A percentile compares a stretch with the other conserved stretches of the same genome.
Evolutionary conservation across 192 early-diverging fungal species (phyloP).

Genomic region (Dissophora globulifera): DNA sequence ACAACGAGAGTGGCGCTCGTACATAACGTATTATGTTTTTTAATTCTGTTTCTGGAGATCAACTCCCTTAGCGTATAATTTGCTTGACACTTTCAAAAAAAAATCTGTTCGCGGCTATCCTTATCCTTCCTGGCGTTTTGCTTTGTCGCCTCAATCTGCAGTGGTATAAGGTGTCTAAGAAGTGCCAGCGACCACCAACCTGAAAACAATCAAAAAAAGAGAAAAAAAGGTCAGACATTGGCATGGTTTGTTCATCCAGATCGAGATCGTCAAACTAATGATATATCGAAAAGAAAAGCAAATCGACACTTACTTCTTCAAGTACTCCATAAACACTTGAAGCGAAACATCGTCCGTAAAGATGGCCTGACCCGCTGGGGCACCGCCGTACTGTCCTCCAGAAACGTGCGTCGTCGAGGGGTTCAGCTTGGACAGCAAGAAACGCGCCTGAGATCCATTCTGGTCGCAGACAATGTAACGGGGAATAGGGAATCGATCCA

Average conservation of each 20-base stretch:
- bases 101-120: constrained; percentile 13
- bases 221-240: not conserved
- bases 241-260: no score
- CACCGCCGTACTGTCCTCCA: constrained; percentile 73
- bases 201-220: constrained; percentile 2
- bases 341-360: constrained; percentile 98
- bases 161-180: constrained; percentile 39
- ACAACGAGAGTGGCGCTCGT: constrained; percentile 62
- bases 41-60: constrained; percentile 1
- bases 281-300: not conserved
- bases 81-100: not conserved
- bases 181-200: constrained; percentile 49
- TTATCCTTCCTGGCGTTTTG: not conserved
- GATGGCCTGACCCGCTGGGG: constrained; percentile 83
- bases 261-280: no score
- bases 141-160: not conserved
- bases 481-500: constrained; percentile 96
- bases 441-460: constrained; percentile 97
- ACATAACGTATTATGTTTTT: no score
- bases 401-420: constrained; percentile 96
- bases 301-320: constrained; percentile 74
- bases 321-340: constrained; percentile 96
- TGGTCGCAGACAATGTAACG: constrained; percentile 98
- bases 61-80: constrained; percentile 7
- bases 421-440: constrained; percentile 98